Base-by-base conservation (phyloP, 192 early-diverging fungal species). In the Spizellomyces punctatus region DNA sequence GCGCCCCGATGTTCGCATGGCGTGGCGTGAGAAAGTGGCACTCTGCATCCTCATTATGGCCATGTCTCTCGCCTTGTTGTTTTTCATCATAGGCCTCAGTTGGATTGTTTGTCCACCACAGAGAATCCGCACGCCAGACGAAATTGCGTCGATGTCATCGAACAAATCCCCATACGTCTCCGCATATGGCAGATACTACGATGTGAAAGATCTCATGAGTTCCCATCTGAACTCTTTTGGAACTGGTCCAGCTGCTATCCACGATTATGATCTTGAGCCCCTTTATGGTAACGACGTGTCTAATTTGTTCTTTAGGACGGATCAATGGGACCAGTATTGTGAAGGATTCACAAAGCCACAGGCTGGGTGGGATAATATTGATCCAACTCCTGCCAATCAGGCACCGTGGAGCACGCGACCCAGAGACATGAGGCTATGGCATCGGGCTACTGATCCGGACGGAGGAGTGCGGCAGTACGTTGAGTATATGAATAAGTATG, bases 11-110 rank as follows among this genome's bases (percentile, higher is more conserved):
- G 83, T 95, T 19, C 90, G 83, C 58, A 93, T 92, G 91, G 94
- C 94, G 19, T 95, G 94, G 94, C 85, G 94, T 55, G 94, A 95
- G 81, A 95, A 95, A 75, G 63, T 79, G 8, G 78, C 79, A 42
- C 54, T 96, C 14, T 92, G 91, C 72, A 61, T 89, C 46, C 66
- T 96, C 60, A 94, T 96, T 60, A 81, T 90, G 57, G 67, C 89
- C 5, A 76, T 92, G 63, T 93, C 89, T 9, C 86, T 74, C 3
- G 63, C 82, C 17, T 82, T 92, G 16, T 82, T 94, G 17, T 95
- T 95, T 75, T 88, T 91, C 65, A 91, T 95, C 69, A 79, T 92
- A 43, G 91, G 89, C 0, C 80, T 95, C 16, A 84, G 86, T 10
- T 79, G 84, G 63, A 44, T 94, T 12, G 85, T 95, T 68, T 95